Evolutionary conservation across 2,329 filamentous ascomycete genomes (phyloP).

Genomic region (Chaetomium sp.): DNA sequence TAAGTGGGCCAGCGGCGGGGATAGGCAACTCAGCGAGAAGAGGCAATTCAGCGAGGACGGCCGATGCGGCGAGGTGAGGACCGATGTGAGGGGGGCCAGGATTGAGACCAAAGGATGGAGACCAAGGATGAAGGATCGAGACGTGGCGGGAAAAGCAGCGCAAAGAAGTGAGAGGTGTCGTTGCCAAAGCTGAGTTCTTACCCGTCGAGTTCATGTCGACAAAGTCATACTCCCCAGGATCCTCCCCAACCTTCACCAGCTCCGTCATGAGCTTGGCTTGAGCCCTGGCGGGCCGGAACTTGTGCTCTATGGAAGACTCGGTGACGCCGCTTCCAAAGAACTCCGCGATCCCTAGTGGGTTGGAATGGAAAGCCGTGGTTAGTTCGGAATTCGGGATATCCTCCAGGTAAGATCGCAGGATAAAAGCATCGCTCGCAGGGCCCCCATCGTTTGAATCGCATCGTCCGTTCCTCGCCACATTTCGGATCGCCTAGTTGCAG

Average conservation of each 20-base stretch:
- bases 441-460: not conserved
- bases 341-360: constrained; percentile 38
- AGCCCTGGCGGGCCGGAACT: constrained; percentile 42
- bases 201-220: constrained; percentile 29
- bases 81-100: too few species aligned
- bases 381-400: constrained; percentile 10
- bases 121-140: too few species aligned
- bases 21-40: too few species aligned
- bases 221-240: constrained; percentile 38
- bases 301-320: constrained; percentile 43
- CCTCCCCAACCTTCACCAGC: constrained; percentile 31
- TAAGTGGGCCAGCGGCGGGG: too few species aligned
- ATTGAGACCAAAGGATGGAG: too few species aligned
- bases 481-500: too few species aligned
- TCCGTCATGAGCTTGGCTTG: constrained; percentile 35
- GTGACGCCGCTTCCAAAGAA: constrained; percentile 28
- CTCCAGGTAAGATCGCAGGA: not conserved
- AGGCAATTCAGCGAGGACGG: too few species aligned
- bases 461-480: too few species aligned
- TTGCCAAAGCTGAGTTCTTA: not conserved
- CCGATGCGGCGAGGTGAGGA: too few species aligned
- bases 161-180: not conserved
- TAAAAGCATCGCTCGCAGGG: not conserved
- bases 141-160: not conserved
- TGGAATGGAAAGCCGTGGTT: constrained; percentile 10